Evolutionary conservation across 2,329 filamentous ascomycete genomes (phyloP).

Genomic region (Clarireedia homoeocarpa): DNA sequence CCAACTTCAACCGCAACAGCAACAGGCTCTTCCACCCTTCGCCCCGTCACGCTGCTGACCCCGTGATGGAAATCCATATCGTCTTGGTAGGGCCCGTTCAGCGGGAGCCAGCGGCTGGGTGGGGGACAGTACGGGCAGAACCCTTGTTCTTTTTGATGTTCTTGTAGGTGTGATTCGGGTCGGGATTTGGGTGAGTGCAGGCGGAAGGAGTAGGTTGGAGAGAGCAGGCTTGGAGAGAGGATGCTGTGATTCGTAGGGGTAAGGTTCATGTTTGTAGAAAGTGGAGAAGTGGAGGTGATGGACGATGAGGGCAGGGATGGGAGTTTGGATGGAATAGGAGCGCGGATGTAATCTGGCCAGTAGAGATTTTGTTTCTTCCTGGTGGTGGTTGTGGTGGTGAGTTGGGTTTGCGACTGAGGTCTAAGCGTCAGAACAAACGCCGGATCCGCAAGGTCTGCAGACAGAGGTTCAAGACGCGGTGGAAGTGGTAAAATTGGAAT

Average conservation of each 20-base stretch:
- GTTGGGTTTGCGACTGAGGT: neutral
- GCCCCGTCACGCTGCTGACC: neutral
- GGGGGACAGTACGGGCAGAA: neutral
- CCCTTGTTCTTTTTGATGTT: neutral
- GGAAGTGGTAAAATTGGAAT: too few relatives aligned
- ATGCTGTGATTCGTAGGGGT: too few relatives aligned
- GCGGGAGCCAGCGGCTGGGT: neutral
- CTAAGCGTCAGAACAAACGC: too few relatives aligned
- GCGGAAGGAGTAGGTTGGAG: too few relatives aligned
- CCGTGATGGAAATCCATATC: constrained; percentile 4
- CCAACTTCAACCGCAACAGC: neutral
- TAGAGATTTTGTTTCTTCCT: neutral
- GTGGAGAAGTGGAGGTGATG: too few relatives aligned
- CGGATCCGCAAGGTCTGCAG: too few relatives aligned
- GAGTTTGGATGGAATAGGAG: neutral
- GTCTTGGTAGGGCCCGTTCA: neutral
- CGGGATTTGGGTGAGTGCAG: neutral
- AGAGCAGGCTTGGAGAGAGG: too few relatives aligned
- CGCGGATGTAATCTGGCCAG: neutral
- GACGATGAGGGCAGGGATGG: neutral
- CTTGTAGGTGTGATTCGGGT: neutral
- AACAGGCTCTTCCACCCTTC: neutral
- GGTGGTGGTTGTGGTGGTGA: too few relatives aligned
- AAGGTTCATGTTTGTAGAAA: too few relatives aligned
- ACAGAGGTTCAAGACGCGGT: too few relatives aligned